Conservation (phyloP, 202 grass and related monocot genomes). For the Digitaria exilis region DNA sequence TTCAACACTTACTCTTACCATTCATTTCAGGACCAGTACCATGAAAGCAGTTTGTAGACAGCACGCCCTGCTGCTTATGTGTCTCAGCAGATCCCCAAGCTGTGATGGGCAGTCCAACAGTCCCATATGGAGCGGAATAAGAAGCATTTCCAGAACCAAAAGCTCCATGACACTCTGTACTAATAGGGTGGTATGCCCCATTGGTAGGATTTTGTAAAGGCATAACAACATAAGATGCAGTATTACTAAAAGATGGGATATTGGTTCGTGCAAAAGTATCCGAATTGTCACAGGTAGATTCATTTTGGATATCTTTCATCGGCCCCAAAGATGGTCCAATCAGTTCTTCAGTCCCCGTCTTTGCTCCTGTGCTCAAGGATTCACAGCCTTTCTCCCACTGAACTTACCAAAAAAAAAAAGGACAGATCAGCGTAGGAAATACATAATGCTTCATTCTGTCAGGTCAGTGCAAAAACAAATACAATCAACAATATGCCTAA, state of each 20-base stretch:
- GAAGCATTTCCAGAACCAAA: constrained; percentile 39
- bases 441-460: constrained; percentile 15
- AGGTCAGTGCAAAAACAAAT: background rate
- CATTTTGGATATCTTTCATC: constrained; percentile 90
- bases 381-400: constrained; percentile 89
- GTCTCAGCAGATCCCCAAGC: background rate
- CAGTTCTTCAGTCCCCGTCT: constrained; percentile 32
- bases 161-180: constrained; percentile 55
- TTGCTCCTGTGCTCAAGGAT: constrained; percentile 39
- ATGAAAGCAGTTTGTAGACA: constrained; percentile 1
- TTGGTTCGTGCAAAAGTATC: constrained; percentile 68
- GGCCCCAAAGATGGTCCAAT: constrained; percentile 50
- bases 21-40: constrained; percentile 29
- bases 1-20: constrained; percentile 21
- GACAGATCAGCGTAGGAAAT: constrained; percentile 29
- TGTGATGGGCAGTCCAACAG: background rate
- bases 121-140: constrained; percentile 44
- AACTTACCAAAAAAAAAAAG: constrained; percentile 39
- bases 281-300: constrained; percentile 65
- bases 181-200: constrained; percentile 54
- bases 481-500: background rate
- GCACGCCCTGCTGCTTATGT: constrained; percentile 23
- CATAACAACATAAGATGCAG: constrained; percentile 83
- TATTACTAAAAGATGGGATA: constrained; percentile 65
- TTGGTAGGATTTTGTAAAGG: constrained; percentile 99